Conservation (phyloP, 2,329 filamentous ascomycete species). For the Neobulgaria alba region DNA sequence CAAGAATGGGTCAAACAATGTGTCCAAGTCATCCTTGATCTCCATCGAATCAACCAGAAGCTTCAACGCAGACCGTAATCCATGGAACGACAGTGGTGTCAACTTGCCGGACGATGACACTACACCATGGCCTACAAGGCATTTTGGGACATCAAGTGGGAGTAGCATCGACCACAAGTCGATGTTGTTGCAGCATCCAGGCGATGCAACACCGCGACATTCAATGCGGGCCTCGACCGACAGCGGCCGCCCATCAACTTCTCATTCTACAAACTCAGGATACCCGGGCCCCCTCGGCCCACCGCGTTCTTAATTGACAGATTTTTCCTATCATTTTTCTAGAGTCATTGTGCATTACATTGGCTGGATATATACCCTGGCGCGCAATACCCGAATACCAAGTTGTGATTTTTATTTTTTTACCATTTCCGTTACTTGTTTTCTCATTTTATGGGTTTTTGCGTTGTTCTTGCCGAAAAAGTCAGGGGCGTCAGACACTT, state of each 20-base stretch:
- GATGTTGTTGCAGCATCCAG: conserved; percentile 54
- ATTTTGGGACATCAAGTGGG: conserved; percentile 56
- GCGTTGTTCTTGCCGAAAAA: background rate
- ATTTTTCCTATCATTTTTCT: conserved; percentile 25
- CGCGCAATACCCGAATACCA: conserved; percentile 29
- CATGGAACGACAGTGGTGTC: conserved; percentile 96
- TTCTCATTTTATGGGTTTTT: conserved; percentile 1
- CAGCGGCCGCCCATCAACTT: conserved; percentile 86
- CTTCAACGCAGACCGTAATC: conserved; percentile 83
- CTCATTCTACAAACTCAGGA: conserved; percentile 92
- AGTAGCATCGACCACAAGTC: conserved; percentile 48
- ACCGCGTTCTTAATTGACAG: conserved; percentile 55
- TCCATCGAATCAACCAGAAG: conserved; percentile 94
- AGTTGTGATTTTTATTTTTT: conserved; percentile 24
- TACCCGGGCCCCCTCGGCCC: conserved; percentile 88
- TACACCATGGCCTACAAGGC: conserved; percentile 51
- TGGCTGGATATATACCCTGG: conserved; percentile 31
- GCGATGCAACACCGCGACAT: conserved; percentile 78
- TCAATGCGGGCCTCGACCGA: conserved; percentile 77
- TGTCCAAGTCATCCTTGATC: conserved; percentile 90
- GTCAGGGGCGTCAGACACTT: background rate
- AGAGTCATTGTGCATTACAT: conserved; percentile 23
- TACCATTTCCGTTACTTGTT: conserved; percentile 17
- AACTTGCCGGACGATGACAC: conserved; percentile 83
- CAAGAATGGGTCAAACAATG: conserved; percentile 81